Evolutionary conservation across 202 grass and related monocot genomes (phyloP).

Genomic region (Elaeis oleifera): DNA sequence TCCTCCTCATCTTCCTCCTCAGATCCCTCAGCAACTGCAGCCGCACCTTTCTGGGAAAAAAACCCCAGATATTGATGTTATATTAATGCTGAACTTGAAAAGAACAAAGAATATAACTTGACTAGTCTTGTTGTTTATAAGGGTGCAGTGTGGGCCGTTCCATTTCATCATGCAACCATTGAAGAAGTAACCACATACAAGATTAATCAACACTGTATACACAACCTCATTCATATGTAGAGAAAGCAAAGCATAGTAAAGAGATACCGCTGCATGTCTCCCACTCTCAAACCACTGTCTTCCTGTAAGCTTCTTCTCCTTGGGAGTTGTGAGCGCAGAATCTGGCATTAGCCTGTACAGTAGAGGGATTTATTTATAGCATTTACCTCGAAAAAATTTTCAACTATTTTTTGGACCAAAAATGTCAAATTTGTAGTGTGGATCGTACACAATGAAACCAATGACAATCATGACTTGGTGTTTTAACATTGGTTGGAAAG

Average conservation of each 20-base stretch:
- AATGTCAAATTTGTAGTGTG: too few species aligned
- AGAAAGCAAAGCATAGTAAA: constrained; percentile 2
- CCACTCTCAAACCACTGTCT: constrained; percentile 94
- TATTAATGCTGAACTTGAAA: too few species aligned
- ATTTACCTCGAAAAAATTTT: neutral
- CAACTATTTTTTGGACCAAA: neutral
- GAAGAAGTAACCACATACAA: too few species aligned
- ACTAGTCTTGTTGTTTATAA: too few species aligned
- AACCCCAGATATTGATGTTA: neutral
- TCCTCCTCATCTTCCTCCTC: constrained; percentile 83
- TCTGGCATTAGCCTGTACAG: constrained; percentile 94
- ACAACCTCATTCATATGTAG: too few species aligned
- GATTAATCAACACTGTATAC: too few species aligned
- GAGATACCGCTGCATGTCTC: constrained; percentile 56
- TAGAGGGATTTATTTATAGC: neutral
- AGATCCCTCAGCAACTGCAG: constrained; percentile 55
- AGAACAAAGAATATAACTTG: too few species aligned
- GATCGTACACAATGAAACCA: too few species aligned
- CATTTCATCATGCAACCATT: too few species aligned
- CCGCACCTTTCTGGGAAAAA: constrained; percentile 59
- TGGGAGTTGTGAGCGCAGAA: constrained; percentile 69
- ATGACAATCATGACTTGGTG: too few species aligned
- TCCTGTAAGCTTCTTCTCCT: constrained; percentile 87
- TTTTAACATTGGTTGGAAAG: too few species aligned
- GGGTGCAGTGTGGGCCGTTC: too few species aligned